Evolutionary conservation across 2,329 filamentous ascomycete species (phyloP), one percentile per base, ranked within the genome.

Genomic region (Xylariaceae sp.): DNA sequence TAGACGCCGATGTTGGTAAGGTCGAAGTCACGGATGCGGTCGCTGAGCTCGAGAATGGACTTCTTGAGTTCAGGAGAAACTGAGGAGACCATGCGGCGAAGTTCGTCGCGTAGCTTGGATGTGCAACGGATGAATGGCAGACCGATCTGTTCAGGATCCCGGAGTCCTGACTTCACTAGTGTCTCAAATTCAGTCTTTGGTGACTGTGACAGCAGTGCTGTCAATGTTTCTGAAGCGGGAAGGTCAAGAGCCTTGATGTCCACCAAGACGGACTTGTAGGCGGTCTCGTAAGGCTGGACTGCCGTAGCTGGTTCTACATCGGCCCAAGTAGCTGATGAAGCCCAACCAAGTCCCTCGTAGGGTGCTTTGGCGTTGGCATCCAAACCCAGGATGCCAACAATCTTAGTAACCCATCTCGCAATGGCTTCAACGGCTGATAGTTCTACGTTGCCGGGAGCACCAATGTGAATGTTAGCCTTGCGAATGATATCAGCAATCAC

Each of bases 1-100:
- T 95, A 95, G 59, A 97, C 88, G 44, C 88, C 90, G 0, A 95
- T 77, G 59, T 92, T 86, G 68, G 89, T 92, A 9, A 97, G 83
- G 58, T 92, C 86, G 8, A 85, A 80, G 72, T 97, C 90, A 55
- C 92, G 88, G 49, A 97, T 84, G 15, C 83, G 81, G 71, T 96
- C 93, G 65, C 88, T 94, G 51, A 96, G 82, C 0, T 79, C 74
- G 1, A 97, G 83, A 44, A 94, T 85, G 2, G 88, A 82, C 70
- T 91, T 90, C 61, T 88, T 85, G 1, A 84, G 78, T 13, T 80
- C 75, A 0, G 80, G 73, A 0, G 74, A 68, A 41, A 77, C 73
- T 1, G 75, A 73, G 0, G 77, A 73, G 3, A 81, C 79, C 0
- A 89, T 73, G 5, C 77, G 77, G 3, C 84, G 80, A 0, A 92